phyloP scores from a whole-genome alignment of 225 moss, liverwort and hornwort species.

The Physcomitrellopsis africana region DNA sequence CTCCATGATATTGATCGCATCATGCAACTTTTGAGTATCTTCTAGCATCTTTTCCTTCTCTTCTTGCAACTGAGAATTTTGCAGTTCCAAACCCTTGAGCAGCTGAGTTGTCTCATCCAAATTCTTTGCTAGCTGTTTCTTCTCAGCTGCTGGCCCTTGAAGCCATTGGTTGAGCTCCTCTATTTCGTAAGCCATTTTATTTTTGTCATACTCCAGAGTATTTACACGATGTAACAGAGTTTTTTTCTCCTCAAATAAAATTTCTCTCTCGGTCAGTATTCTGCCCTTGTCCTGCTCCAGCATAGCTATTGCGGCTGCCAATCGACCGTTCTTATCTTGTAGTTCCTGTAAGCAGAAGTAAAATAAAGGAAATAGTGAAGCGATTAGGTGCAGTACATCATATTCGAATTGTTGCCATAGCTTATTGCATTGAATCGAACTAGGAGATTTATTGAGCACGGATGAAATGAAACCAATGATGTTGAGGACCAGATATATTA shows the following conservation, averaged over 20 bases:
- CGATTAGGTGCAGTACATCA: background rate
- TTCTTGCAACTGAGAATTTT: conserved; percentile 39
- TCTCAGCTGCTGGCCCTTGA: conserved; percentile 51
- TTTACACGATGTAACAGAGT: conserved; percentile 36
- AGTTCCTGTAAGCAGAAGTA: conserved; percentile 36
- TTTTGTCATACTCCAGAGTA: conserved; percentile 40
- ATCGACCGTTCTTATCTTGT: conserved; percentile 43
- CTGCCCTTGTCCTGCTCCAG: conserved; percentile 34
- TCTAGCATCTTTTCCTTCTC: conserved; percentile 32
- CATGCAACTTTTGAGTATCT: conserved; percentile 26
- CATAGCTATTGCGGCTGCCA: conserved; percentile 33
- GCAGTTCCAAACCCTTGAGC: conserved; percentile 36
- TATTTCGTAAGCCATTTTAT: conserved; percentile 46
- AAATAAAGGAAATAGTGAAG: background rate
- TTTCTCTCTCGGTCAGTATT: conserved; percentile 23
- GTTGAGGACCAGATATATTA: background rate
- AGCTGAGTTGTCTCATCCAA: conserved; percentile 45
- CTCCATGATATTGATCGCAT: conserved; percentile 24
- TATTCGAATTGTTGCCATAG: too few relatives aligned
- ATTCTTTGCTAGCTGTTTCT: conserved; percentile 47
- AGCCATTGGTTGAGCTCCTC: conserved; percentile 59
- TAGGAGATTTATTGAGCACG: background rate
- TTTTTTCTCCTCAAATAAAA: conserved; percentile 30
- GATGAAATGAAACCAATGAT: background rate
- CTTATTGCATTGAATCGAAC: too few relatives aligned